Evolutionary conservation across 192 early-diverging fungal genomes (phyloP).

Genomic region (Podila horticola): DNA sequence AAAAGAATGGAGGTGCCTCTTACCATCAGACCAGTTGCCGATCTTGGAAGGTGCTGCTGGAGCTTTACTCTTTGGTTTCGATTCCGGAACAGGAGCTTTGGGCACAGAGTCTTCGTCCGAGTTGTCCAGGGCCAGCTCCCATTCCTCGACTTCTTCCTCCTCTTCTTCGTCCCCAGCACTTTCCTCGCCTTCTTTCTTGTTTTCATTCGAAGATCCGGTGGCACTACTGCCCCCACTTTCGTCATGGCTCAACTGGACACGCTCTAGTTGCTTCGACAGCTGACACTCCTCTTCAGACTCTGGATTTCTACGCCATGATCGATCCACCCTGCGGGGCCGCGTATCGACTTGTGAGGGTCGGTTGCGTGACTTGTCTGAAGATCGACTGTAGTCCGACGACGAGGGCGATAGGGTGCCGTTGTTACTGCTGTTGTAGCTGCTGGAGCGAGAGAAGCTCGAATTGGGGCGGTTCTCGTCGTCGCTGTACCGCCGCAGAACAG

Average conservation of each 20-base stretch:
- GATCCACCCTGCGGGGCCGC: background rate
- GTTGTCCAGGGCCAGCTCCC: conserved; percentile 35
- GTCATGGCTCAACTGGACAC: background rate
- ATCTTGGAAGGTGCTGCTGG: conserved; percentile 2
- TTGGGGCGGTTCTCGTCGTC: conserved; percentile 36
- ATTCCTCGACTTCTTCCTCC: conserved; percentile 23
- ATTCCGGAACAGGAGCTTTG: background rate
- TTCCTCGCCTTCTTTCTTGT: background rate
- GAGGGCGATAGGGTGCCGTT: background rate
- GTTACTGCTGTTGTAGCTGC: conserved; percentile 25
- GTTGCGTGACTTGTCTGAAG: background rate
- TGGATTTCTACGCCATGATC: background rate
- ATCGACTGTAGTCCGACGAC: background rate
- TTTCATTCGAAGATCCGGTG: background rate
- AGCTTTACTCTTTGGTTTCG: conserved; percentile 7
- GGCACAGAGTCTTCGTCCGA: conserved; percentile 42
- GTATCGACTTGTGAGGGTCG: background rate
- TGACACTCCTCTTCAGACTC: background rate
- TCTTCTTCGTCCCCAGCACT: background rate
- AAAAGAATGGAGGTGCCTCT: too few relatives aligned
- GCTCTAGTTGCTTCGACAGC: background rate
- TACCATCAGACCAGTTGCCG: conserved; percentile 46
- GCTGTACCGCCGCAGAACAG: conserved; percentile 45
- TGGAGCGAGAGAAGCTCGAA: conserved; percentile 30
- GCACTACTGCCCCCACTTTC: background rate